Evolutionary conservation across 2,329 filamentous ascomycete species (phyloP).

Genomic region (Cordyceps tenuipes): DNA sequence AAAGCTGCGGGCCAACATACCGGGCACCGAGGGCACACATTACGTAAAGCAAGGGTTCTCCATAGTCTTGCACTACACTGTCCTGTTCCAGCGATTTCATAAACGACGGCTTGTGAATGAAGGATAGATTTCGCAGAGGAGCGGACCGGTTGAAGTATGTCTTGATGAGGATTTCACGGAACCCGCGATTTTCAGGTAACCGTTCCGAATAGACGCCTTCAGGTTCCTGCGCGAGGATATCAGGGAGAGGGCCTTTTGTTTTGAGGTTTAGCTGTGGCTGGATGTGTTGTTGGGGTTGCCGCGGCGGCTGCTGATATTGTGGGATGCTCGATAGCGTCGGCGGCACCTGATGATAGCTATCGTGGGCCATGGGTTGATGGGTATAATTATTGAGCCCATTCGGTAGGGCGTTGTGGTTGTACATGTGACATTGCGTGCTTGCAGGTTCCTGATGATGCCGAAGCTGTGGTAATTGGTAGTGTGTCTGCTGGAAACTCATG

Average conservation of each 20-base stretch:
- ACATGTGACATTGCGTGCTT: neutral
- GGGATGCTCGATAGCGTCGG: neutral
- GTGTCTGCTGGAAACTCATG: neutral
- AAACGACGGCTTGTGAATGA: conserved; percentile 20
- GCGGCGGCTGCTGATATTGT: conserved; percentile 4
- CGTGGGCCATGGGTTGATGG: neutral
- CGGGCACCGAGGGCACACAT: conserved; percentile 20
- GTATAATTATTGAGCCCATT: conserved; percentile 1
- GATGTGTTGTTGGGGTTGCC: conserved; percentile 1
- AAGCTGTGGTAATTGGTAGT: conserved; percentile 6
- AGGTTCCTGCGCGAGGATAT: neutral
- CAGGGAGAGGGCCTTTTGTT: neutral
- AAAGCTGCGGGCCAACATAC: conserved; percentile 6
- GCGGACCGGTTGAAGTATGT: conserved; percentile 19
- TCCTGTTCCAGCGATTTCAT: conserved; percentile 18
- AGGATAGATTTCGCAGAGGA: conserved; percentile 17
- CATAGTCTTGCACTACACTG: conserved; percentile 17
- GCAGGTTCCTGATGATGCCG: conserved; percentile 1
- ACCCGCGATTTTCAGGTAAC: conserved; percentile 14
- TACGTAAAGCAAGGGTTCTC: conserved; percentile 18
- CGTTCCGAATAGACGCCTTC: conserved; percentile 13
- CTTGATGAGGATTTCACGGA: conserved; percentile 14
- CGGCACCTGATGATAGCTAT: neutral
- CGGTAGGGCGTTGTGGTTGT: neutral
- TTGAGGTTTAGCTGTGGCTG: neutral